Evolutionary conservation across 768 basidiomycete species (phyloP).

Genomic region (Macrolepiota fuliginosa): DNA sequence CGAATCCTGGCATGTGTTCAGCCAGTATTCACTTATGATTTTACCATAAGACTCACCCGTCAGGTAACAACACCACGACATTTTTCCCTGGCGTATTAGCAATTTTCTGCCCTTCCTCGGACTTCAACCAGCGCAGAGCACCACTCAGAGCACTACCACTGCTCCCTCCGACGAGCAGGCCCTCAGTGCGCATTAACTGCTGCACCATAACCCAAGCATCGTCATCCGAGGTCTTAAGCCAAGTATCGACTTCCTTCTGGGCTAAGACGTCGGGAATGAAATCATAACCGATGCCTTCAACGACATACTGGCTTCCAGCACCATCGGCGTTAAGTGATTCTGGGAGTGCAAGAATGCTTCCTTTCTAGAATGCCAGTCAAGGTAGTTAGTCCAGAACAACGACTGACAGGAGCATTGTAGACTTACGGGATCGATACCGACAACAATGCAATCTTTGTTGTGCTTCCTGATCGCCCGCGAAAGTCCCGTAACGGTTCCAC

Average conservation of each 20-base stretch:
- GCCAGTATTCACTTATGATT: slow-evolving; percentile 4
- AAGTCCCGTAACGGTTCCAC: slow-evolving; percentile 91
- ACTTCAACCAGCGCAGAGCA: slow-evolving; percentile 74
- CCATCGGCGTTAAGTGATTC: slow-evolving; percentile 56
- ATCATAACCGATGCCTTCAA: slow-evolving; percentile 98
- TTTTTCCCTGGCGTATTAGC: slow-evolving; percentile 74
- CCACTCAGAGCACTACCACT: slow-evolving; percentile 85
- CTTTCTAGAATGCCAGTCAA: slow-evolving; percentile 49
- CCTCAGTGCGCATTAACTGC: slow-evolving; percentile 78
- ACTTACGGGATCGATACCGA: slow-evolving; percentile 90
- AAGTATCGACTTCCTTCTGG: slow-evolving; percentile 57
- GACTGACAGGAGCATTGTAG: not conserved
- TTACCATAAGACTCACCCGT: slow-evolving; percentile 60
- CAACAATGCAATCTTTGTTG: slow-evolving; percentile 67
- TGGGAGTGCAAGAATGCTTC: slow-evolving; percentile 83
- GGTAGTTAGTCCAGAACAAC: not conserved
- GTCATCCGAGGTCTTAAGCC: slow-evolving; percentile 85
- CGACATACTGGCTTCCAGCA: slow-evolving; percentile 57
- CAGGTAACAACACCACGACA: slow-evolving; percentile 86
- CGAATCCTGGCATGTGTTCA: slow-evolving; percentile 56
- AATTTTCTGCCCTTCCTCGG: slow-evolving; percentile 58
- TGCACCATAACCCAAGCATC: slow-evolving; percentile 78
- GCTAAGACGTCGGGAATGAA: slow-evolving; percentile 85
- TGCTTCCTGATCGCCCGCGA: slow-evolving; percentile 82
- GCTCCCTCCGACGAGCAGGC: slow-evolving; percentile 90